phyloP scores from a whole-genome alignment of 495 filamentous ascomycete species.

The Haplographium delicatum region DNA sequence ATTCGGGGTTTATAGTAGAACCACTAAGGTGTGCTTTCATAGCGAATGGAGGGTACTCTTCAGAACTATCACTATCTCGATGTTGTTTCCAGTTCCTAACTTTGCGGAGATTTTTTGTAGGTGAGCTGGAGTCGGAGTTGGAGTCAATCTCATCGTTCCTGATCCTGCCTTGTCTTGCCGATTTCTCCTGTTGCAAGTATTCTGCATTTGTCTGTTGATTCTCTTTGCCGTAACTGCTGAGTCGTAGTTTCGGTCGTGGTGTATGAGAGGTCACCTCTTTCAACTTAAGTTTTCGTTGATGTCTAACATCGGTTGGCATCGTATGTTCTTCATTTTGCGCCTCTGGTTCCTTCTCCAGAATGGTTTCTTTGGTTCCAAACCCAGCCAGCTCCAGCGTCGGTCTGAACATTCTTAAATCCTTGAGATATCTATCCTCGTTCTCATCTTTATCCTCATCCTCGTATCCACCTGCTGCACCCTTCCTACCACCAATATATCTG shows the following conservation, averaged over 20 bases:
- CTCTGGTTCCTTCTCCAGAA: neutral
- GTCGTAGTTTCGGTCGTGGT: neutral
- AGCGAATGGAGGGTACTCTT: neutral
- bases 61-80: neutral
- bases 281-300: neutral
- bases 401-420: neutral
- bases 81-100: too few relatives aligned
- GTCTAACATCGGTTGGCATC: neutral
- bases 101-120: neutral
- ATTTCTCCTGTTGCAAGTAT: neutral
- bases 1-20: too few relatives aligned
- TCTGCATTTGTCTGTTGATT: neutral
- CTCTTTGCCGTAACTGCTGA: neutral
- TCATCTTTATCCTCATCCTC: slow-evolving; percentile 6
- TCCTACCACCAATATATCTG: neutral
- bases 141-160: neutral
- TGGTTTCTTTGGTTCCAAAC: neutral
- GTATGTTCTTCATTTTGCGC: neutral
- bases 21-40: neutral
- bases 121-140: neutral
- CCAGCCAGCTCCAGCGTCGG: neutral
- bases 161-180: neutral
- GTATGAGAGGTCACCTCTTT: neutral
- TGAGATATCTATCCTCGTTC: neutral
- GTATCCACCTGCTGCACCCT: neutral